Base-by-base conservation (phyloP, 2,329 filamentous ascomycete genomes). In the Aspergillus unguis region DNA sequence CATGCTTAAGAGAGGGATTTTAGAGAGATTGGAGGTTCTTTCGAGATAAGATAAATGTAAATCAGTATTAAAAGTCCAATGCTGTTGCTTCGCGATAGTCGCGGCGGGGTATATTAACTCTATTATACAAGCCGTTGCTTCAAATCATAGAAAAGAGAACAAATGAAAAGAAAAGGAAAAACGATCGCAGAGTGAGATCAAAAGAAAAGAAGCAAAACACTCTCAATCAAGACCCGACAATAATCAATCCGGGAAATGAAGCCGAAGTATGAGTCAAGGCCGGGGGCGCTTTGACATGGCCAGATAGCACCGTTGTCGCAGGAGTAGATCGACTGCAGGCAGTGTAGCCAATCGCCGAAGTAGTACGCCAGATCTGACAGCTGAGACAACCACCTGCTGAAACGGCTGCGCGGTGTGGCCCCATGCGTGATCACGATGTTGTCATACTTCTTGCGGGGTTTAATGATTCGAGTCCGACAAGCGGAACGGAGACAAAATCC, bases 51-150 rank as follows among this genome's bases (percentile, higher is more conserved):
- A 17, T 17, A 52, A 35, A 52, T 25, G 52, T 55, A 52, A 50
- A 45, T 37, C 7, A 52, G 29, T 44, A 37, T 32, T 44, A 46
- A 38, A 35, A 23, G 25, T 38, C n/a, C 6, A 23, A 38, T 38
- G 23, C 23, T 23, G 51, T 52, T 50, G 50, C 50, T 54, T 23
- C 33, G 46, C 50, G 56, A 50, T 50, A 53, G 62, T 62, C 63
- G 65, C 59, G 60, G 62, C 60, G 65, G 66, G 66, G 67, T 70
- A 70, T 70, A 69, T 67, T 68, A 68, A 64, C 63, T 70, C 66
- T 70, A 70, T 68, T 62, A 56, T 68, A 70, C 66, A 70, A 62
- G 61, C 65, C 61, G 63, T 58, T 60, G 62, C 63, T 65, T 66
- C 58, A 60, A 17, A 62, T 60, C 49, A 59, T 41, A 41, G 8